Evolutionary conservation across 2,329 filamentous ascomycete species (phyloP), one percentile per base, ranked within the genome.

Genomic region (Verticillium tricorpus): DNA sequence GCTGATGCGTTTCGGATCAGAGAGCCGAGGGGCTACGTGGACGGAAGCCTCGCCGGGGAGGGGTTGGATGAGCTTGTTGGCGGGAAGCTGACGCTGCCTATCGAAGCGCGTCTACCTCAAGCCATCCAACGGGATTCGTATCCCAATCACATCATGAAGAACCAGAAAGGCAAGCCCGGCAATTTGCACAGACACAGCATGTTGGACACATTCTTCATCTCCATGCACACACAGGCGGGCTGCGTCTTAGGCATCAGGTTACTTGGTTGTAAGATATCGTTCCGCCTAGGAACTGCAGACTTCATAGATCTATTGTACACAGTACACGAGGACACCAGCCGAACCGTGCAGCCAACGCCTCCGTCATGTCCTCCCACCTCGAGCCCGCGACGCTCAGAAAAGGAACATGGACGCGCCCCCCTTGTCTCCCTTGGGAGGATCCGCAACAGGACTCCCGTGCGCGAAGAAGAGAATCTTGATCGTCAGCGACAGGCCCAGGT

Each of bases 381-480:
- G n/a, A 37, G 31, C 55, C 55, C 5, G 28, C 6, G n/a, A 17
- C 17, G 17, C 55, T 56, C 19, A 35, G 55, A 57, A 34, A 19
- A 57, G 19, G 55, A 22, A 57, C 57, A 58, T 50, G 25, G 22
- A n/a, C 39, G 25, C 28, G 57, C 57, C 45, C 9, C 37, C 57
- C 45, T 52, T 52, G 45, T 52, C 54, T 12, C 58, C 58, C 17
- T 59, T 45, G 56, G 62, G 62, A 35, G 58, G 56, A 54, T 37
- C 58, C 15, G 64, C 63, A 14, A 65, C 64, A 14, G 86, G 85
- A 75, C 89, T 92, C 57, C 84, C 87, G 68, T 91, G 88, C 68
- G 93, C 93, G 77, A 99, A 99, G 84, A 98, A 98, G 32, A 98
- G 79, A 63, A 97, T 89, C 83, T 98, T 98, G 77, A 99, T 98